Evolutionary conservation across 1,284 basidiomycete genomes (phyloP), one percentile per base, ranked within the genome.

Genomic region (Neolentinus lepideus): DNA sequence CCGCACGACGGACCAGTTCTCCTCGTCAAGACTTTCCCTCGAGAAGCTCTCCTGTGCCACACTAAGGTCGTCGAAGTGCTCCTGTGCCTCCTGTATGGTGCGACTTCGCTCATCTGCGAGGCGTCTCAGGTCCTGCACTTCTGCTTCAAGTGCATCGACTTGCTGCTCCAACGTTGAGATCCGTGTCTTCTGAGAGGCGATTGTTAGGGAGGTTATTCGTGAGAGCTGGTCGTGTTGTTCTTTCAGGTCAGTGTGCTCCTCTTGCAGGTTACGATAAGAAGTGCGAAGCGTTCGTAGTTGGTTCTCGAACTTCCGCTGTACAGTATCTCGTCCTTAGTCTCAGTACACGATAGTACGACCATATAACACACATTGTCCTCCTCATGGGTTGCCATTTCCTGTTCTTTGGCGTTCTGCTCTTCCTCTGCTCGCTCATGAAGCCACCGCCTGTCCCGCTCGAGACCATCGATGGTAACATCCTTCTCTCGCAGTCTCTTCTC

Each of bases 391-490:
- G 62, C 66, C 8, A 75, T 70, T 56, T 85, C 78, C 1, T 71
- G 69, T 54, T 88, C 86, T 59, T 78, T 80, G 62, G 81, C 78
- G 58, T 83, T 79, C 16, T 77, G 66, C 61, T 85, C 82, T 57
- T 78, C 76, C 55, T 74, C 71, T 67, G 85, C 83, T 1, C 80
- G 67, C 53, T 83, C 81, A 0, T 81, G 69, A 38, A 88, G 72
- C 70, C 74, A 87, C 19, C 84, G 71, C 31, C 85, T 67, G 63
- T 90, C 87, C n/a, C 77, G 71, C 62, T 88, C 81, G 2, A 89
- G 71, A 51, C 78, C 68, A 48, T 84, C 84, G 24, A 85, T 74
- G 10, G 68, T 61, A 2, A 71, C 57, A 21, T 84, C 81, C 61
- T 76, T 81, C 67, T 88, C 84, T 21, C 80, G 71, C 9, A 89